Percentiles rank a stretch among this genome's conserved stretches.
Conservation (phyloP, 805 yeast genomes). For the Yamadazyma akitaensis region DNA sequence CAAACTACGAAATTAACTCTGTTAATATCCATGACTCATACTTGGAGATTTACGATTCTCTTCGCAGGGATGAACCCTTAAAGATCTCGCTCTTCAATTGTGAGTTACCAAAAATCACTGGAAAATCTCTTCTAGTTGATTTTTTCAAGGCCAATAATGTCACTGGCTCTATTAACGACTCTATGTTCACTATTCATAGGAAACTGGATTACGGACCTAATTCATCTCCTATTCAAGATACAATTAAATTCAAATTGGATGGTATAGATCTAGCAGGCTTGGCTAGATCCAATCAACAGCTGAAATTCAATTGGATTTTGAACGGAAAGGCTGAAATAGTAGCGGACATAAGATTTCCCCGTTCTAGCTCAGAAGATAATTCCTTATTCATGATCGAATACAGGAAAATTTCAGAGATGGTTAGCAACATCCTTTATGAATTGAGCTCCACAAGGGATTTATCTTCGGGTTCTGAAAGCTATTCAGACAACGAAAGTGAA, state of each 20-base stretch:
- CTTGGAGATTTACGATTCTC: slow-evolving; percentile 34
- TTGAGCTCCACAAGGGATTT: slow-evolving; percentile 18
- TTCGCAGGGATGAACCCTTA: slow-evolving; percentile 25
- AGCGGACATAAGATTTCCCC: slow-evolving; percentile 73
- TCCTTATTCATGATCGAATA: slow-evolving; percentile 19
- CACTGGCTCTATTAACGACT: slow-evolving; percentile 71
- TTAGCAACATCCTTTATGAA: slow-evolving; percentile 26
- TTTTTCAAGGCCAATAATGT: slow-evolving; percentile 66
- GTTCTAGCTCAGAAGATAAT: slow-evolving; percentile 26
- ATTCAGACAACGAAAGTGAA: slow-evolving; percentile 14
- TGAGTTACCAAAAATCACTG: slow-evolving; percentile 58
- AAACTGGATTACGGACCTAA: slow-evolving; percentile 48
- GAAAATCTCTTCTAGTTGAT: slow-evolving; percentile 59
- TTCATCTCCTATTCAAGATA: slow-evolving; percentile 25
- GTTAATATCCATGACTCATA: slow-evolving; percentile 53
- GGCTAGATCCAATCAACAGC: slow-evolving; percentile 25
- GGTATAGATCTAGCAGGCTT: slow-evolving; percentile 38
- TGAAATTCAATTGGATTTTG: slow-evolving; percentile 67
- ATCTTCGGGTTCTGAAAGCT: slow-evolving; percentile 1
- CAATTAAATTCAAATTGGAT: slow-evolving; percentile 39
- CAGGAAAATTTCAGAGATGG: slow-evolving; percentile 22
- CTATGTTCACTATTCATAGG: slow-evolving; percentile 74
- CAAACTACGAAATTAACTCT: slow-evolving; percentile 30
- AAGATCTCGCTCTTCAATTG: slow-evolving; percentile 61
- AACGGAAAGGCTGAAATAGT: slow-evolving; percentile 67